Base-by-base conservation (phyloP, 352 stramenopile species). In the Pythium utonaiense region DNA sequence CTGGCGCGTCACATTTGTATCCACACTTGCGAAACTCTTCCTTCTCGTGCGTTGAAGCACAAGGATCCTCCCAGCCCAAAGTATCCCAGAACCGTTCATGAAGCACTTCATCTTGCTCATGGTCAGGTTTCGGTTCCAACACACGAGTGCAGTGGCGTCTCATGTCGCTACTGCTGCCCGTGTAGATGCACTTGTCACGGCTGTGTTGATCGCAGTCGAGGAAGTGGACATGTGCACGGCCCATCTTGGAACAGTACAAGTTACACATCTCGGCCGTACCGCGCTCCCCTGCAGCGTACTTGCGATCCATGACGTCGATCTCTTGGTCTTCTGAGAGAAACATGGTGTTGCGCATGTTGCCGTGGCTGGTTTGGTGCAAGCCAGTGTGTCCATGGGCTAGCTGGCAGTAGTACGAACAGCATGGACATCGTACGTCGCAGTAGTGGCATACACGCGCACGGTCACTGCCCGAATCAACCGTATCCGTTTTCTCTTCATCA, bases 251-350 rank as follows among this genome's bases (percentile, higher is more conserved):
- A 61, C 79, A 94, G 57, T 81, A 92, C 22, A 92, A 51, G 30
- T 86, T 89, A 55, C 81, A 93, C 80, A 91, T 91, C 51, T 93
- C 84, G 3, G 81, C 81, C 7, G 73, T 84, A 13, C 84, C 84
- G 9, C 59, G 51, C 58, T 94, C 84, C 0, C 84, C 82, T 19
- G 74, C 69, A 16, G 67, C 64, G 58, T 91, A 94, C 69, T 91
- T 87, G 34, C 82, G 78, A 42, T 87, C 82, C 8, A 77, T 65
- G 22, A 94, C 55, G 53, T 94, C 80, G 14, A 94, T 81, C 10
- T 88, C 73, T 7, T 74, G 51, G 0, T 68, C 56, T 30, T 90
- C 77, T 2, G 80, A 80, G 3, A 86, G 42, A 48, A 91, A 94
- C 48, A 75, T 79, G 24, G 78, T 92, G 57, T 91, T 88, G 13